These are phyloP conservation scores for Colletotrichum sp. DNA, from an alignment of 2,329 filamentous ascomycete genomes.

Conservation along the genomic window DNA sequence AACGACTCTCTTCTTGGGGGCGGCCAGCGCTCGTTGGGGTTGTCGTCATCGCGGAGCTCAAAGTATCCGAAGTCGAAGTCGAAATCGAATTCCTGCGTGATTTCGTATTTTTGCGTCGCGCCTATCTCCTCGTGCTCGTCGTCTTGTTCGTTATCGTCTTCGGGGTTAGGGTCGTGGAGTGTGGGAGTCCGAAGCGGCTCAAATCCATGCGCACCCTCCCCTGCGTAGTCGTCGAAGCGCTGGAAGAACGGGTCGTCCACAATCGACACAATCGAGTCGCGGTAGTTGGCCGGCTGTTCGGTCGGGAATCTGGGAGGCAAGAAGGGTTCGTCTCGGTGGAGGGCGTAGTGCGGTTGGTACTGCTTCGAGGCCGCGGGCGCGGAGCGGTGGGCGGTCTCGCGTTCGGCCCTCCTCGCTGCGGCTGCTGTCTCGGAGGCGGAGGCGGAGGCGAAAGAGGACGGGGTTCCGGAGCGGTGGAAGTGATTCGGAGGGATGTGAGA, in stretches of 20 bases:
- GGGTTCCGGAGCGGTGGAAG: not conserved
- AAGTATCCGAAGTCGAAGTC: slow-evolving; percentile 10
- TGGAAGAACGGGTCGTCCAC: slow-evolving; percentile 62
- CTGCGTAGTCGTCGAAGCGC: slow-evolving; percentile 44
- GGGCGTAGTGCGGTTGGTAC: slow-evolving; percentile 19
- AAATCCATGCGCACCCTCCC: slow-evolving; percentile 30
- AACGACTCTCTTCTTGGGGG: slow-evolving; percentile 55
- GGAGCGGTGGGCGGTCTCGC: slow-evolving; percentile 22
- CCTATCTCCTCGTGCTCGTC: not conserved
- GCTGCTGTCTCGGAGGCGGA: not conserved
- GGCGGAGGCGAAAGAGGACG: not conserved
- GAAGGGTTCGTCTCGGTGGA: slow-evolving; percentile 22
- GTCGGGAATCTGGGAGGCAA: slow-evolving; percentile 25
- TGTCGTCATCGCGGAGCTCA: slow-evolving; percentile 40
- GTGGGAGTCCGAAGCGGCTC: slow-evolving; percentile 25
- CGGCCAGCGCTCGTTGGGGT: slow-evolving; percentile 43
- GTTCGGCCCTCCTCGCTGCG: slow-evolving; percentile 14
- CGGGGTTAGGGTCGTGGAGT: slow-evolving; percentile 23
- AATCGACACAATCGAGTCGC: slow-evolving; percentile 58
- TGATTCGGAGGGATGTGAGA: slow-evolving; percentile 15
- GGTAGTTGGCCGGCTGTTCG: slow-evolving; percentile 32
- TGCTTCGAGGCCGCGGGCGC: slow-evolving; percentile 20
- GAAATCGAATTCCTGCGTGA: not conserved
- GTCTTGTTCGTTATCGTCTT: slow-evolving; percentile 23
- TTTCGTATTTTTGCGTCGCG: not conserved